These are phyloP conservation scores for Nitzschia inconspicua DNA, from an alignment of 108 stramenopile species.

Conservation along the genomic window DNA sequence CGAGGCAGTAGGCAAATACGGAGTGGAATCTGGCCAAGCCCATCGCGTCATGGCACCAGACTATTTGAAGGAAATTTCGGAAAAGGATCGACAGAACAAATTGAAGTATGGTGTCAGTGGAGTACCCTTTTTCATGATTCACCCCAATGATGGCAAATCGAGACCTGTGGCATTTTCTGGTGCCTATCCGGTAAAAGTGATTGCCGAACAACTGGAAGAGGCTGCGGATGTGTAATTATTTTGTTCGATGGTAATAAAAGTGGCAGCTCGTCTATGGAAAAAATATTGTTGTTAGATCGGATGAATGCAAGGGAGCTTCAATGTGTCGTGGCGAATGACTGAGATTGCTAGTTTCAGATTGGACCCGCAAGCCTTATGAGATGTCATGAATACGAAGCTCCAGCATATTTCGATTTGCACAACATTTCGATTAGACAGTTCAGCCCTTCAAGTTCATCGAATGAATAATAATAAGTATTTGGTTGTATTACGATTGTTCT, in stretches of 20 bases:
- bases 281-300: too few relatives aligned
- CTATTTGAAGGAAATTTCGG: conserved; percentile 2
- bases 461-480: too few relatives aligned
- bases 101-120: conserved; percentile 18
- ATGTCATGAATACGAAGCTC: too few relatives aligned
- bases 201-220: conserved; percentile 26
- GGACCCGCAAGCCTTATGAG: too few relatives aligned
- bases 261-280: too few relatives aligned
- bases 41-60: conserved; percentile 12
- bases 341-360: too few relatives aligned
- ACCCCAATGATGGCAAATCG: conserved; percentile 16
- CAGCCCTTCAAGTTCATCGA: too few relatives aligned
- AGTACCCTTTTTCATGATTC: conserved; percentile 37
- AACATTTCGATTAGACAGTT: too few relatives aligned
- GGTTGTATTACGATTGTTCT: conserved; percentile 1
- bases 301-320: too few relatives aligned
- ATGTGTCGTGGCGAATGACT: too few relatives aligned
- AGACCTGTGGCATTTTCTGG: conserved; percentile 29
- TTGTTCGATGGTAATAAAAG: too few relatives aligned
- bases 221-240: conserved; percentile 19
- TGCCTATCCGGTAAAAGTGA: conserved; percentile 27
- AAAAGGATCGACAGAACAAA: conserved; percentile 14
- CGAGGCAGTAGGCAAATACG: conserved; percentile 11
- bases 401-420: too few relatives aligned
- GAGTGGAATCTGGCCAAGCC: conserved; percentile 8